Evolutionary conservation across 805 yeast species (phyloP).

Genomic region (Saturnispora gosingensis): DNA sequence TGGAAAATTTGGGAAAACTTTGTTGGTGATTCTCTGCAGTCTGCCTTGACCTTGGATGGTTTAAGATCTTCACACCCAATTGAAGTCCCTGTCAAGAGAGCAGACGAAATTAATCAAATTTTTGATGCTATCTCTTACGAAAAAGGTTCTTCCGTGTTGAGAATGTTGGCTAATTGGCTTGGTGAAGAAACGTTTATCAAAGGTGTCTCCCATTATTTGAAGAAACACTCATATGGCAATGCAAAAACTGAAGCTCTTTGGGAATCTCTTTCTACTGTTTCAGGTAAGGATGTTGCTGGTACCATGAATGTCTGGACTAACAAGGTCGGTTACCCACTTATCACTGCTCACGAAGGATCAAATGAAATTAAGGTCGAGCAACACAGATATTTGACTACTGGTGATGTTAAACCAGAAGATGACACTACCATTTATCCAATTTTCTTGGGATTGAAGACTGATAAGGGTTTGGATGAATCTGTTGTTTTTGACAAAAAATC

Average conservation of each 20-base stretch:
- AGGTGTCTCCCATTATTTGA: constrained; percentile 66
- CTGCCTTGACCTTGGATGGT: constrained; percentile 47
- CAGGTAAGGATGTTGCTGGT: constrained; percentile 53
- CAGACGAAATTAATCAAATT: constrained; percentile 72
- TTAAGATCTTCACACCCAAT: constrained; percentile 70
- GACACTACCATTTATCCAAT: constrained; percentile 52
- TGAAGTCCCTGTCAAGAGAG: constrained; percentile 76
- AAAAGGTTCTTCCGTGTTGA: constrained; percentile 70
- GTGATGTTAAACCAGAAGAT: constrained; percentile 56
- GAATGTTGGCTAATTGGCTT: constrained; percentile 66
- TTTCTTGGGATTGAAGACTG: constrained; percentile 33
- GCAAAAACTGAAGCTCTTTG: constrained; percentile 70
- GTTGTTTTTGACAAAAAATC: constrained; percentile 22
- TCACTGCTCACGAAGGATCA: constrained; percentile 39
- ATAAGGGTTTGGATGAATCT: constrained; percentile 23
- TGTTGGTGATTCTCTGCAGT: constrained; percentile 45
- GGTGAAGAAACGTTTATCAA: constrained; percentile 62
- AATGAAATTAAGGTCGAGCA: constrained; percentile 34
- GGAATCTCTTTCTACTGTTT: constrained; percentile 52
- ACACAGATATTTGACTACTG: constrained; percentile 55
- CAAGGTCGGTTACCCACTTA: constrained; percentile 65
- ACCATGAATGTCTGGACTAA: constrained; percentile 70
- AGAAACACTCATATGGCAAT: constrained; percentile 55
- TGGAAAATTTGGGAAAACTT: constrained; percentile 72
- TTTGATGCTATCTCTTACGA: constrained; percentile 77